A percentile compares a stretch with the other conserved stretches of the same genome.
phyloP scores from a whole-genome alignment of 441 rosid species.

The Syzygium malaccense region DNA sequence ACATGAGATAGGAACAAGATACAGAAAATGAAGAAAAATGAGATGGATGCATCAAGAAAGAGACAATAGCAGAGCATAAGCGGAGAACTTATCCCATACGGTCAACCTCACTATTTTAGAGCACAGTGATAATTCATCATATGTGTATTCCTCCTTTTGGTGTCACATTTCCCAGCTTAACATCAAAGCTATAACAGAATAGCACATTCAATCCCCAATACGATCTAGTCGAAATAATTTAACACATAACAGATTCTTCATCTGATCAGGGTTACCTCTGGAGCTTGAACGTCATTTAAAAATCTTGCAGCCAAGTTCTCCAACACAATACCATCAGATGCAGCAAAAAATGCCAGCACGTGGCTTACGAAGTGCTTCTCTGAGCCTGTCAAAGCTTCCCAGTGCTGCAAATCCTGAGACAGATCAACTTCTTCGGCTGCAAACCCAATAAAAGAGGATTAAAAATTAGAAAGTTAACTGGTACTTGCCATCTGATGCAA shows the following conservation, averaged over 20 bases:
- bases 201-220: not conserved
- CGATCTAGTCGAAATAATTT: not conserved
- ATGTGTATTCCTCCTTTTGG: not conserved
- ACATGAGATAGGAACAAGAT: not conserved
- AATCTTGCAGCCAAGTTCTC: conserved; percentile 88
- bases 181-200: not conserved
- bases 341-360: conserved; percentile 78
- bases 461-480: not conserved
- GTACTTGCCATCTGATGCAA: not conserved
- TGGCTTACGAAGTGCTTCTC: conserved; percentile 84
- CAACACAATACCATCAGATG: conserved; percentile 89
- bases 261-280: conserved; percentile 41
- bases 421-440: conserved; percentile 96
- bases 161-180: not conserved
- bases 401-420: conserved; percentile 70
- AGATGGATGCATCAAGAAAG: not conserved
- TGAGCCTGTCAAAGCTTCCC: conserved; percentile 51
- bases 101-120: not conserved
- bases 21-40: not conserved
- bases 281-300: conserved; percentile 75
- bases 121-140: not conserved
- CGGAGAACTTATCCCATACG: not conserved
- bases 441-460: conserved; percentile 14
- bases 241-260: not conserved
- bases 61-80: not conserved